Evolutionary conservation across 2,329 filamentous ascomycete genomes (phyloP), one percentile per base, ranked within the genome.

Genomic region (Colletotrichum sublineola): DNA sequence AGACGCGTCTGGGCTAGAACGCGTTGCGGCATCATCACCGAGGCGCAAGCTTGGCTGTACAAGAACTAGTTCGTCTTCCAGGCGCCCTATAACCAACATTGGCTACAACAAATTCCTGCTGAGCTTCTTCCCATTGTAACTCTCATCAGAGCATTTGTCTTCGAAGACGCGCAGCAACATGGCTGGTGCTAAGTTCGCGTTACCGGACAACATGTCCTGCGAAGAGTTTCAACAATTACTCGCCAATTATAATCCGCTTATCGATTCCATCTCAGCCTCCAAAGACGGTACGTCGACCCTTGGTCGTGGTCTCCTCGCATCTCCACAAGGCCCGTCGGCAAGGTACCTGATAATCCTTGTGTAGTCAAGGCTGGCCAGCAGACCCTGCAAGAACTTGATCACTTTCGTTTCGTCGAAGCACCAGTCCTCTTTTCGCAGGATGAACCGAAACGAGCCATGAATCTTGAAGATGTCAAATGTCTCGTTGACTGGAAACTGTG

Each of bases 401-500:
- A 83, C 1, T 89, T 88, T 76, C 88, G 92, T 68, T 91, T 92
- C 76, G 79, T 81, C 11, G 84, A 85, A 31, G 88, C 91, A 2
- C 83, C 87, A 1, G 76, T 80, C 1, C 74, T 76, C 1, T 89
- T 92, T 73, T 75, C 80, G 8, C 76, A 81, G 20, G 75, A 78
- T 6, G 75, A 77, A 29, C 74, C 79, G 12, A 77, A 77, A 20
- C 79, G 79, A 5, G 74, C 79, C 14, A 88, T 94, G 82, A 82
- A 79, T 2, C 86, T 90, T 58, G 83, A 86, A 1, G 88, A 93
- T 76, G 83, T 93, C 44, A 86, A 89, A 76, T 83, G 77, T 29
- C 84, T 94, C 4, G 87, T 93, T 12, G 87, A 92, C 58, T 94
- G 92, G 92, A 94, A 94, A 79, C 83, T 94, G 89, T 93, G 82